phyloP scores from a whole-genome alignment of 139 green algal species.

The Closterium sp. region DNA sequence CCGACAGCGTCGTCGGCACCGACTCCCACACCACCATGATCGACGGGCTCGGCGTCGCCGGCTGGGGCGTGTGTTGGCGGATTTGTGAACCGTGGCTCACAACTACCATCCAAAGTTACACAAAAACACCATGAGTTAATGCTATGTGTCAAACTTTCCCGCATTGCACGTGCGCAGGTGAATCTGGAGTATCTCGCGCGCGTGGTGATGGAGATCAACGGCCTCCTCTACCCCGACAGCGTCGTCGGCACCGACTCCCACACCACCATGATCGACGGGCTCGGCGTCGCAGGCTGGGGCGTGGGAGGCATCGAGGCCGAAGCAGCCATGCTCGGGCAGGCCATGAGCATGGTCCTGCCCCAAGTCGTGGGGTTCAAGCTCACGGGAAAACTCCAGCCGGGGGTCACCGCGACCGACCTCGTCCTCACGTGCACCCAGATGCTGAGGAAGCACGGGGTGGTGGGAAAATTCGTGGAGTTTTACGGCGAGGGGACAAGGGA shows the following conservation, averaged over 20 bases:
- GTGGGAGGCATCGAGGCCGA: constrained; percentile 57
- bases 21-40: constrained; percentile 56
- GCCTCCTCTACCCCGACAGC: constrained; percentile 44
- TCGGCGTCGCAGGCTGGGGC: constrained; percentile 41
- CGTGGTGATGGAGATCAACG: constrained; percentile 38
- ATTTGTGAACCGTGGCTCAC: no score
- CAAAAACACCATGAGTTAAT: no score
- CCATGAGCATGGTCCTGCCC: constrained; percentile 44
- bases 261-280: constrained; percentile 56
- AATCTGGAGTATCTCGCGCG: constrained; percentile 57
- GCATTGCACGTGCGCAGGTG: constrained; percentile 12
- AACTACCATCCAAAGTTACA: no score
- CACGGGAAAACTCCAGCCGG: constrained; percentile 10
- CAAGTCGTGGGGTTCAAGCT: constrained; percentile 45
- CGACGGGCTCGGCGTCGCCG: constrained; percentile 36
- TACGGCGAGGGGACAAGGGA: constrained; percentile 31
- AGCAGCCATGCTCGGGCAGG: constrained; percentile 52
- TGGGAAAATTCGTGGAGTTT: constrained; percentile 53
- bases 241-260: constrained; percentile 43
- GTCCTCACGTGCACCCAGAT: constrained; percentile 41
- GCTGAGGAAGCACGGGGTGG: constrained; percentile 39
- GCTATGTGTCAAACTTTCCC: no score
- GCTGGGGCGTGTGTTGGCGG: constrained; percentile 53
- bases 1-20: constrained; percentile 42
- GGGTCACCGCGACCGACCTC: constrained; percentile 40